A percentile compares a stretch with the other conserved stretches of the same genome.
phyloP scores from a whole-genome alignment of 352 stramenopile species.

The Saprolegnia parasitica region DNA sequence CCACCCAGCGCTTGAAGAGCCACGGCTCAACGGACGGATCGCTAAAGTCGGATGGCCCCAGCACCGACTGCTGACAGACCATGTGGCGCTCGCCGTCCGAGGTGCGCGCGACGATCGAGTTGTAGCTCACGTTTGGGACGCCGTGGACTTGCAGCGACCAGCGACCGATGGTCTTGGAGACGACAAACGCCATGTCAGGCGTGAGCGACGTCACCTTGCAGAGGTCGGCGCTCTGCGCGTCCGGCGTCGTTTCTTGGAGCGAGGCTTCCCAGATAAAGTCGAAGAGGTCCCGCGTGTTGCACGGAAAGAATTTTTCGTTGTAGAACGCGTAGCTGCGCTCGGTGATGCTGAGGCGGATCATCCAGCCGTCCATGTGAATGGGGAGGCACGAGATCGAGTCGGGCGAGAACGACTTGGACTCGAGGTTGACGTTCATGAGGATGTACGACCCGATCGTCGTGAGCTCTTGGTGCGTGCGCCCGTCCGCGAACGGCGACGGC shows the following conservation, averaged over 20 bases:
- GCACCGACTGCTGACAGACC: slow-evolving; percentile 80
- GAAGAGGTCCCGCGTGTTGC: slow-evolving; percentile 65
- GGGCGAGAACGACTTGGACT: slow-evolving; percentile 75
- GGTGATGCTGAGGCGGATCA: slow-evolving; percentile 76
- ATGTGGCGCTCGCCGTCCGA: slow-evolving; percentile 53
- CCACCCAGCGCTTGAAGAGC: slow-evolving; percentile 85
- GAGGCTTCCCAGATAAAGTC: slow-evolving; percentile 87
- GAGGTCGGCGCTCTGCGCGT: slow-evolving; percentile 34
- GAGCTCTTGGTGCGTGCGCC: slow-evolving; percentile 55
- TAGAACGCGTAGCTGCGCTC: slow-evolving; percentile 87
- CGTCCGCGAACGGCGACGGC: slow-evolving; percentile 13
- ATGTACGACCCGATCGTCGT: slow-evolving; percentile 75
- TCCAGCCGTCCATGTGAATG: slow-evolving; percentile 85
- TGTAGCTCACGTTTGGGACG: slow-evolving; percentile 83
- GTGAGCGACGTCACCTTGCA: slow-evolving; percentile 70
- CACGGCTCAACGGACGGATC: slow-evolving; percentile 75
- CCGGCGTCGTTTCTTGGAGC: slow-evolving; percentile 38
- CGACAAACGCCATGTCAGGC: slow-evolving; percentile 71
- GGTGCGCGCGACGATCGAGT: slow-evolving; percentile 67
- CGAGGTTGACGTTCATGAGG: slow-evolving; percentile 71
- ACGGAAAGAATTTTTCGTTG: slow-evolving; percentile 85
- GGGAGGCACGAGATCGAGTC: slow-evolving; percentile 83
- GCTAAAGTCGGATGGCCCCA: slow-evolving; percentile 78
- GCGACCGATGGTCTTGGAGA: slow-evolving; percentile 79
- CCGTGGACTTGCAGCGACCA: slow-evolving; percentile 80